A percentile compares a stretch with the other conserved stretches of the same genome.
These are phyloP conservation scores for Leucosporidium scottii DNA, from an alignment of 768 basidiomycete genomes.

Conservation along the genomic window DNA sequence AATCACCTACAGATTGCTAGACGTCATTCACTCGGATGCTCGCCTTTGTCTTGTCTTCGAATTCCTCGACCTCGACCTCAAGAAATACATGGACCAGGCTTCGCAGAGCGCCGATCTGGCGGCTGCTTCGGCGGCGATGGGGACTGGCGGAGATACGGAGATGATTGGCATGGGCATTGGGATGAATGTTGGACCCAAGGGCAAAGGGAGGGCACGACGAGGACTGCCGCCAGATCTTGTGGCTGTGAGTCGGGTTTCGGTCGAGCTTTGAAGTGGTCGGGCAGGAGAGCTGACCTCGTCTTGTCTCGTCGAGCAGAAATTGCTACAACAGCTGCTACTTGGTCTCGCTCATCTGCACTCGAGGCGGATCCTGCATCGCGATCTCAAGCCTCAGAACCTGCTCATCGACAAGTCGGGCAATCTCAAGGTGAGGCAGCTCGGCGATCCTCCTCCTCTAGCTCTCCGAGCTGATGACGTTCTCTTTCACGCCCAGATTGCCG, in stretches of 20 bases:
- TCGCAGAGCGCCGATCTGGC: conserved; percentile 50
- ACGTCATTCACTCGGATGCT: conserved; percentile 94
- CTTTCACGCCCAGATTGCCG: conserved; percentile 48
- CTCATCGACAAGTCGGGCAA: conserved; percentile 83
- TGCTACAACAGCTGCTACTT: conserved; percentile 83
- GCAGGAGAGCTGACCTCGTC: not conserved
- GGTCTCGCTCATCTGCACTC: conserved; percentile 92
- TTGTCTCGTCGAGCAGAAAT: conserved; percentile 61
- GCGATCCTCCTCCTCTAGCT: not conserved
- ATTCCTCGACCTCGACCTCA: conserved; percentile 92
- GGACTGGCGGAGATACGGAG: not conserved
- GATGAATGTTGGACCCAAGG: conserved; percentile 2
- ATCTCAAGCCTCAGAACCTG: conserved; percentile 79
- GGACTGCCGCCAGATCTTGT: conserved; percentile 61
- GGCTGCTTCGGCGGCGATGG: not conserved
- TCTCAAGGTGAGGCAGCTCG: conserved; percentile 60
- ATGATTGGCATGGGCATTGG: not conserved
- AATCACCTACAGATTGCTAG: conserved; percentile 62
- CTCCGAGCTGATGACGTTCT: not conserved
- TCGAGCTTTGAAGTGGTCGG: not conserved
- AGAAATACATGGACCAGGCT: conserved; percentile 89
- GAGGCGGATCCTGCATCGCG: conserved; percentile 88
- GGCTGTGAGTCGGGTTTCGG: conserved; percentile 53
- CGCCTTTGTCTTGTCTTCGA: conserved; percentile 98
- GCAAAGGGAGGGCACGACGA: conserved; percentile 20